A percentile compares a stretch with the other conserved stretches of the same genome.
phyloP scores from a whole-genome alignment of 139 green algal species.

The Chlamydomonas applanata region DNA sequence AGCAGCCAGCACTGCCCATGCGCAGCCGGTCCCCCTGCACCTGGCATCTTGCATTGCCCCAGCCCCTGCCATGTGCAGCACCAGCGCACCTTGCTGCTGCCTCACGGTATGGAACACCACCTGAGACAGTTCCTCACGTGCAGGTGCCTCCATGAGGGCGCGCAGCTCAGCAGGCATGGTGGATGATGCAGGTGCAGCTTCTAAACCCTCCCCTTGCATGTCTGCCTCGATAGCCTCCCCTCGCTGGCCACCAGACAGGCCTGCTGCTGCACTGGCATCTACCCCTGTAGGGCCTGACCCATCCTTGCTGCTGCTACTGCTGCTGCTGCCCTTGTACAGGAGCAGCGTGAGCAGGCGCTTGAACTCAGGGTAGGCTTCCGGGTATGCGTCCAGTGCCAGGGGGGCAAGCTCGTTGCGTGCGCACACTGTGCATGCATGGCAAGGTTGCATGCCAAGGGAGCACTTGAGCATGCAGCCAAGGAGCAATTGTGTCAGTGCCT shows the following conservation, averaged over 20 bases:
- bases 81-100: slow-evolving; percentile 13
- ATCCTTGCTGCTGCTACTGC: neutral
- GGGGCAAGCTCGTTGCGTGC: slow-evolving; percentile 56
- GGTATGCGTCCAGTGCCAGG: slow-evolving; percentile 64
- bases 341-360: slow-evolving; percentile 60
- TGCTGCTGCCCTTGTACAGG: slow-evolving; percentile 18
- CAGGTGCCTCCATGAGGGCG: neutral
- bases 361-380: slow-evolving; percentile 73
- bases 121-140: slow-evolving; percentile 20
- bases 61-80: no score
- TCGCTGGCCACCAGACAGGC: neutral
- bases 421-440: slow-evolving; percentile 33
- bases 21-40: no score
- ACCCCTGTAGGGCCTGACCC: slow-evolving; percentile 29
- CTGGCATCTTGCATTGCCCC: no score
- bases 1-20: no score
- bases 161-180: neutral
- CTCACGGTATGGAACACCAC: slow-evolving; percentile 26
- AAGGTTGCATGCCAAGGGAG: neutral
- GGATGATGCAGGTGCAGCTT: no score
- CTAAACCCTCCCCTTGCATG: no score
- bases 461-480: neutral
- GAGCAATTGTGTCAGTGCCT: neutral
- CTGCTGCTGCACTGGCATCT: slow-evolving; percentile 41
- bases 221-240: no score